Evolutionary conservation across 495 filamentous ascomycete genomes (phyloP).

Genomic region (Aspergillus nanangensis): DNA sequence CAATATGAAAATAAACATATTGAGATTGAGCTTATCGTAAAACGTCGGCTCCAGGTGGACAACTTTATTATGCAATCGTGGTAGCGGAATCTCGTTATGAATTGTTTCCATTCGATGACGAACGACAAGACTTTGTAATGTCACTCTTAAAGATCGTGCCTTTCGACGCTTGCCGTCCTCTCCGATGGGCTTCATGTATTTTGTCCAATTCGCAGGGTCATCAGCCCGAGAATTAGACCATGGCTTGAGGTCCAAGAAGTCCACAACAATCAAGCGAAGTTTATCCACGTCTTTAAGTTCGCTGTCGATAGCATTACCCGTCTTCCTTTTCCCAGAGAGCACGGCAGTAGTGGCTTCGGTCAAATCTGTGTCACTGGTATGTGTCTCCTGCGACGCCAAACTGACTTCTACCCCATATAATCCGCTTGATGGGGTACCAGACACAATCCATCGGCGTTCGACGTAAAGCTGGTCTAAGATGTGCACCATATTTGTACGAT

Average conservation of each 20-base stretch:
- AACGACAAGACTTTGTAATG: conserved; percentile 73
- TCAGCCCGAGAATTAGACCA: conserved; percentile 58
- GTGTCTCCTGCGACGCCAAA: conserved; percentile 44
- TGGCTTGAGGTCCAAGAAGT: conserved; percentile 71
- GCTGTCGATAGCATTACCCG: conserved; percentile 35
- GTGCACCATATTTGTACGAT: conserved; percentile 59
- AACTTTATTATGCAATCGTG: conserved; percentile 64
- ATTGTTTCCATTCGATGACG: conserved; percentile 73
- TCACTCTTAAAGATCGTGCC: conserved; percentile 58
- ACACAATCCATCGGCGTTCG: conserved; percentile 82
- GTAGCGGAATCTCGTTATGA: conserved; percentile 57
- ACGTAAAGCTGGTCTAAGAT: conserved; percentile 64
- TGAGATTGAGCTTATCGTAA: conserved; percentile 78
- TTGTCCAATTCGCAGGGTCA: conserved; percentile 61
- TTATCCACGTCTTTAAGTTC: conserved; percentile 70
- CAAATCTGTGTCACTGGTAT: conserved; percentile 31
- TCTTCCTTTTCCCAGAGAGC: conserved; percentile 33
- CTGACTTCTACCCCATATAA: conserved; percentile 72
- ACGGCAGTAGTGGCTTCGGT: conserved; percentile 26
- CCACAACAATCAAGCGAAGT: conserved; percentile 63
- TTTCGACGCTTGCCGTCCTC: conserved; percentile 50
- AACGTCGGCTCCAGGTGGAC: conserved; percentile 75
- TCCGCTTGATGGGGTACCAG: conserved; percentile 81
- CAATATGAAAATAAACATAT: conserved; percentile 76
- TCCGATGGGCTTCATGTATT: conserved; percentile 66